These are phyloP conservation scores for Saccharomyces hybrid DNA, from an alignment of 1,139 yeast genomes.

Conservation along the genomic window DNA sequence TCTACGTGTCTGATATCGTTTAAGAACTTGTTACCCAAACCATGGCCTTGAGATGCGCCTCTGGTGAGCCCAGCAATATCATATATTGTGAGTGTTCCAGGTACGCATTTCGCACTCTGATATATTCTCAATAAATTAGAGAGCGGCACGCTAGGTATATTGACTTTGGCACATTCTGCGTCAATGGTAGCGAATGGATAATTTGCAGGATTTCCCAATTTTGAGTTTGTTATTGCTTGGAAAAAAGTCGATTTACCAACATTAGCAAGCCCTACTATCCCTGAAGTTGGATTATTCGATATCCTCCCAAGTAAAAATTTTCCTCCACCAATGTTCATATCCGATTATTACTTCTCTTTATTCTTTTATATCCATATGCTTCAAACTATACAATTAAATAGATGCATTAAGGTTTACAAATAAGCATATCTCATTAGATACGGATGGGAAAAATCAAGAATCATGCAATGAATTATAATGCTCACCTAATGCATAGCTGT, in stretches of 20 bases:
- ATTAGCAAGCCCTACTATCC: conserved; percentile 69
- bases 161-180: conserved; percentile 58
- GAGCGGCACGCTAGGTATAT: conserved; percentile 49
- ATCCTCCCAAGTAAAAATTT: conserved; percentile 23
- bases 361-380: background rate
- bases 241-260: conserved; percentile 68
- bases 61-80: conserved; percentile 73
- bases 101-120: conserved; percentile 44
- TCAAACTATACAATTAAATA: background rate
- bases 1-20: conserved; percentile 68
- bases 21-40: conserved; percentile 66
- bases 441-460: conserved; percentile 9
- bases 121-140: conserved; percentile 41
- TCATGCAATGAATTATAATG: conserved; percentile 84
- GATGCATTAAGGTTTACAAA: conserved; percentile 3
- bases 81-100: conserved; percentile 51
- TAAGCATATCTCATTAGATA: background rate
- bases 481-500: conserved; percentile 84
- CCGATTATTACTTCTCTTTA: background rate
- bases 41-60: conserved; percentile 71
- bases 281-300: conserved; percentile 31
- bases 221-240: conserved; percentile 65
- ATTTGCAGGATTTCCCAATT: conserved; percentile 68
- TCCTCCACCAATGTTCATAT: conserved; percentile 5
- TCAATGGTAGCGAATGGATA: conserved; percentile 77